A percentile compares a stretch with the other conserved stretches of the same genome.
These are phyloP conservation scores for Gonium pectorale DNA, from an alignment of 139 green algal genomes.

Conservation along the genomic window DNA sequence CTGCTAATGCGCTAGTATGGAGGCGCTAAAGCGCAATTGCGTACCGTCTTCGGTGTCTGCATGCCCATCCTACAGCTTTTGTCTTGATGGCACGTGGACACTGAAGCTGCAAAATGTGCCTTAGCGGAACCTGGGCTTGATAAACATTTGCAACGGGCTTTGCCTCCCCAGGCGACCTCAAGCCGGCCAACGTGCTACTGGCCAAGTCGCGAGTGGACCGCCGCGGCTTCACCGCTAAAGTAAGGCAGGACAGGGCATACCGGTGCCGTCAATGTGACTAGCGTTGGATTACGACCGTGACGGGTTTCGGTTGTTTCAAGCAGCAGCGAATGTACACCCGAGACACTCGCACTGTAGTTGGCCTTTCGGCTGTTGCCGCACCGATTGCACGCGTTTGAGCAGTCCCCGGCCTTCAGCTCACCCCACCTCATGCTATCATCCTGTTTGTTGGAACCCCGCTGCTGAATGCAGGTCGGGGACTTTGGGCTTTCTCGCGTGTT, in stretches of 20 bases:
- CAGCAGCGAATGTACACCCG: too few relatives aligned
- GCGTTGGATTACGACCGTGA: not conserved
- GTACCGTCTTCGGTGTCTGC: not conserved
- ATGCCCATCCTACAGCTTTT: not conserved
- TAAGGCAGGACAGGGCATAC: not conserved
- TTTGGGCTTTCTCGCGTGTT: not conserved
- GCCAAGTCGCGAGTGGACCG: not conserved
- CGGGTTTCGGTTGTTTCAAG: not conserved
- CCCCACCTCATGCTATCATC: too few relatives aligned
- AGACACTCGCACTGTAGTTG: too few relatives aligned
- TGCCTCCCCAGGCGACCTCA: conserved; percentile 5
- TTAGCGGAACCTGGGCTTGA: too few relatives aligned
- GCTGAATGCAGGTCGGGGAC: not conserved
- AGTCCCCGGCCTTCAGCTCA: too few relatives aligned
- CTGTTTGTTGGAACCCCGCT: too few relatives aligned
- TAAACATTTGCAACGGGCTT: not conserved
- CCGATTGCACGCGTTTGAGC: too few relatives aligned
- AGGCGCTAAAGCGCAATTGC: not conserved
- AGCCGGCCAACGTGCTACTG: conserved; percentile 14
- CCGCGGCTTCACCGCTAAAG: not conserved
- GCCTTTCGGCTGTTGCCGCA: too few relatives aligned
- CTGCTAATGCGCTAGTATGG: not conserved
- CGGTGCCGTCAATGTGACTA: not conserved
- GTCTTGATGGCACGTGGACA: too few relatives aligned
- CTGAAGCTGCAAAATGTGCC: too few relatives aligned